A percentile compares a stretch with the other conserved stretches of the same genome.
Evolutionary conservation across 306 rosid genomes (phyloP).

Genomic region (Quercus berberidifolia): DNA sequence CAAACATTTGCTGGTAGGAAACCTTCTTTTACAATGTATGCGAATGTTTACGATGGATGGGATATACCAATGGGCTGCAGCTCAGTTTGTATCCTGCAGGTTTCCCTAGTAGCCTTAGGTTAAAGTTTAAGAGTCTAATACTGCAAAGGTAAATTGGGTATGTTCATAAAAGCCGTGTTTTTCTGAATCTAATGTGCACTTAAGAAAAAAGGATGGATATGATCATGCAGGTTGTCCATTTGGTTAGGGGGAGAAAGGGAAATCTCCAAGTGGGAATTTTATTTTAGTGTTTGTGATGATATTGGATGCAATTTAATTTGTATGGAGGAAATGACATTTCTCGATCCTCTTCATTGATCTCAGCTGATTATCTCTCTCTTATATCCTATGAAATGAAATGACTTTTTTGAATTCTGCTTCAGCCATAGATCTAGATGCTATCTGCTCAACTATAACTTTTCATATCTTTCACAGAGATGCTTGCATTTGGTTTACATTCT

Average conservation of each 20-base stretch:
- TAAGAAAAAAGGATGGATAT: not conserved
- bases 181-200: not conserved
- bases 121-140: not conserved
- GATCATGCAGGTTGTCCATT: not conserved
- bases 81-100: not conserved
- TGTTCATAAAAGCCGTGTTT: not conserved
- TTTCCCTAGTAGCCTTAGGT: not conserved
- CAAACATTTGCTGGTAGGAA: not conserved
- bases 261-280: not conserved
- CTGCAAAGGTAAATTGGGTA: not conserved
- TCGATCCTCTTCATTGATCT: not conserved
- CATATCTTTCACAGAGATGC: not conserved
- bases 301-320: not conserved
- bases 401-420: not conserved
- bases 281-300: not conserved
- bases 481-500: slow-evolving; percentile 11
- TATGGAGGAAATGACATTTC: not conserved
- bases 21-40: not conserved
- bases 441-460: not conserved
- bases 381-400: not conserved
- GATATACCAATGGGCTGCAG: not conserved
- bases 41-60: not conserved
- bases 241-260: not conserved
- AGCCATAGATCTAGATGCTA: not conserved
- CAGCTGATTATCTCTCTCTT: not conserved